phyloP scores from a whole-genome alignment of 2,329 filamentous ascomycete species.

The Botrytis galanthina region DNA sequence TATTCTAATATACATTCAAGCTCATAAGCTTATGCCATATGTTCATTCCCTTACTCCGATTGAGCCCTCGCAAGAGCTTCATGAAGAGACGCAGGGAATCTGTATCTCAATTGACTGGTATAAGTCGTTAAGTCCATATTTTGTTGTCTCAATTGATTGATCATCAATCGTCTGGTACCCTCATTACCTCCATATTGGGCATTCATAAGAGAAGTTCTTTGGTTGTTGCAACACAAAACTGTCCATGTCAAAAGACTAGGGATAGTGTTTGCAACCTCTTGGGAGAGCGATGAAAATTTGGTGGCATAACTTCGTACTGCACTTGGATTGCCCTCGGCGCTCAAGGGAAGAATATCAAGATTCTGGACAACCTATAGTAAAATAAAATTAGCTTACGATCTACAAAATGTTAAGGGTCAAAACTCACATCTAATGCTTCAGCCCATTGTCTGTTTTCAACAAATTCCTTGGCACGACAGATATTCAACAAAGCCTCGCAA shows the following conservation, averaged over 20 bases:
- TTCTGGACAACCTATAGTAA: conserved; percentile 65
- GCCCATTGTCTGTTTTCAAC: conserved; percentile 59
- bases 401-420: background rate
- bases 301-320: conserved; percentile 77
- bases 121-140: conserved; percentile 91
- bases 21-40: conserved; percentile 1
- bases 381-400: conserved; percentile 28
- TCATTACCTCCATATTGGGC: conserved; percentile 74
- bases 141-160: conserved; percentile 71
- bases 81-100: conserved; percentile 81
- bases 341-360: conserved; percentile 77
- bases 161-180: conserved; percentile 60
- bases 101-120: conserved; percentile 87
- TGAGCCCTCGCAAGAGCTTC: conserved; percentile 78
- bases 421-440: conserved; percentile 62
- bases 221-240: conserved; percentile 77
- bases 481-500: conserved; percentile 56
- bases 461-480: conserved; percentile 58
- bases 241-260: conserved; percentile 94
- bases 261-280: conserved; percentile 82
- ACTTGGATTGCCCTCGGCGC: conserved; percentile 70
- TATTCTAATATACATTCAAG: conserved; percentile 11
- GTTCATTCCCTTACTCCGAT: conserved; percentile 28
- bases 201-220: conserved; percentile 68
- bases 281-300: conserved; percentile 74